Percentiles rank a stretch among this genome's conserved stretches.
These are phyloP conservation scores for Teratosphaeria pseudoeucalypti DNA, from an alignment of 2,329 filamentous ascomycete genomes.

Conservation along the genomic window DNA sequence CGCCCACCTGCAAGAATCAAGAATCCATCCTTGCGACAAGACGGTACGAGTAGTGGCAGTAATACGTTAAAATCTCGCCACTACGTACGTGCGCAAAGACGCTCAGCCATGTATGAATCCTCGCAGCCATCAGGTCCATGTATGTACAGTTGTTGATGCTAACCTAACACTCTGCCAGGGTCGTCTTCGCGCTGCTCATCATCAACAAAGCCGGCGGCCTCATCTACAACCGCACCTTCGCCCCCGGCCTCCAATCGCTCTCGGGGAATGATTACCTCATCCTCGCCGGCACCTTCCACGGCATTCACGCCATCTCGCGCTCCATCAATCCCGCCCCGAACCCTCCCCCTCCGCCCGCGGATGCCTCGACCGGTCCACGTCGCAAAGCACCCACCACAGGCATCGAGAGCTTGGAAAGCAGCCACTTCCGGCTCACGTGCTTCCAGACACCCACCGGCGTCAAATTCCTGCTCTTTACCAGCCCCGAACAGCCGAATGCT, in stretches of 20 bases:
- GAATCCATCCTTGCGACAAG: background rate
- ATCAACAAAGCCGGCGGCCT: constrained; percentile 96
- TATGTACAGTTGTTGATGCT: background rate
- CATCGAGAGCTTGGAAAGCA: constrained; percentile 84
- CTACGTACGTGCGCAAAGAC: background rate
- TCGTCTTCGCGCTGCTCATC: constrained; percentile 87
- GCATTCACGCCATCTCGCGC: constrained; percentile 55
- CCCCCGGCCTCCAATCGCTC: constrained; percentile 75
- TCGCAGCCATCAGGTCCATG: background rate
- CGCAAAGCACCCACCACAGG: constrained; percentile 55
- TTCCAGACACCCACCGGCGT: constrained; percentile 90
- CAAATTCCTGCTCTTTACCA: constrained; percentile 93
- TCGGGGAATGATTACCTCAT: constrained; percentile 95
- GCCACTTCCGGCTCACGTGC: constrained; percentile 90
- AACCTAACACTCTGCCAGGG: constrained; percentile 45
- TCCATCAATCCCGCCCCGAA: constrained; percentile 35
- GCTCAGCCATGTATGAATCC: background rate
- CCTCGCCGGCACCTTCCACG: constrained; percentile 93
- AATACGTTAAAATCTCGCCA: background rate
- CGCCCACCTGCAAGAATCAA: background rate
- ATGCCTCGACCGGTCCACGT: constrained; percentile 19
- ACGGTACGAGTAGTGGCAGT: background rate
- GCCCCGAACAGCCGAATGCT: constrained; percentile 75
- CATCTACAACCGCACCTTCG: constrained; percentile 91
- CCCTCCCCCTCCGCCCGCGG: constrained; percentile 10